These are phyloP conservation scores for Madurella mycetomatis DNA, from an alignment of 2,329 filamentous ascomycete species.

Conservation along the genomic window DNA sequence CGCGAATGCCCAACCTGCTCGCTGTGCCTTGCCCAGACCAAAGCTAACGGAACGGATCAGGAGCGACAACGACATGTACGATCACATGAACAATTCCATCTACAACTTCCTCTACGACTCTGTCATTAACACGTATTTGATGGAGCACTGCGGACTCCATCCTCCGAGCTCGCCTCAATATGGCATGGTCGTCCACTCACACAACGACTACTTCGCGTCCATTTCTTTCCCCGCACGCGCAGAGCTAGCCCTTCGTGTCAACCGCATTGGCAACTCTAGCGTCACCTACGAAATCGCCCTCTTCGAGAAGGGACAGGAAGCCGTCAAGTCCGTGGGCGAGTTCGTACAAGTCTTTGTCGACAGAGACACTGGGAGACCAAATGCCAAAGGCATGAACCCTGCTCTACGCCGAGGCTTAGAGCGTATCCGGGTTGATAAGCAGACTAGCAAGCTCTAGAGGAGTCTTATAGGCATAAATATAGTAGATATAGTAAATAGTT, in stretches of 20 bases:
- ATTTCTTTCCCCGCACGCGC: conserved; percentile 78
- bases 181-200: conserved; percentile 78
- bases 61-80: conserved; percentile 93
- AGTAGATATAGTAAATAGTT: too few species aligned
- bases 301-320: conserved; percentile 68
- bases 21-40: not conserved
- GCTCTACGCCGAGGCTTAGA: conserved; percentile 53
- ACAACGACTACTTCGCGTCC: conserved; percentile 79
- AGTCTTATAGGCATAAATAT: too few species aligned
- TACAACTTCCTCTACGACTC: conserved; percentile 89
- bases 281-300: conserved; percentile 87
- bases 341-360: conserved; percentile 90
- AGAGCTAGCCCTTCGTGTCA: conserved; percentile 76
- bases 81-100: conserved; percentile 86
- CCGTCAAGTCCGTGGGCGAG: conserved; percentile 77
- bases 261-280: conserved; percentile 78
- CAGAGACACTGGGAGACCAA: conserved; percentile 64
- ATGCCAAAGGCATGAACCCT: conserved; percentile 57
- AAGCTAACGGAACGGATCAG: conserved; percentile 38
- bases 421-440: conserved; percentile 10
- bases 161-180: conserved; percentile 68
- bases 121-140: conserved; percentile 83
- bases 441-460: conserved; percentile 15
- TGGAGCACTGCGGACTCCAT: conserved; percentile 68
- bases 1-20: too few species aligned